These are phyloP conservation scores for Apiospora aurea DNA, from an alignment of 2,329 filamentous ascomycete genomes.

Conservation along the genomic window DNA sequence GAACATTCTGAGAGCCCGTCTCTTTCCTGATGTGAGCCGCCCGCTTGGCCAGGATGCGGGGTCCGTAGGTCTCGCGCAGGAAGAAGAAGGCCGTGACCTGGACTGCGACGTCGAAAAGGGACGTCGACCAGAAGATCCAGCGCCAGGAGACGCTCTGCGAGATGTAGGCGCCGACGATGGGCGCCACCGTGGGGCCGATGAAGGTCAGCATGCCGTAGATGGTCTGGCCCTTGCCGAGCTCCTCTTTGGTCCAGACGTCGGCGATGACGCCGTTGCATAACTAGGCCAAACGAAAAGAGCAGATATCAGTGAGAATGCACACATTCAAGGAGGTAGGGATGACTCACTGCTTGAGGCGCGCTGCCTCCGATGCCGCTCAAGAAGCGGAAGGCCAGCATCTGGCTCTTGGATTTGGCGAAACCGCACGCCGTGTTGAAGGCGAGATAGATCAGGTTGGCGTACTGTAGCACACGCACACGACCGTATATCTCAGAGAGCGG, in stretches of 20 bases:
- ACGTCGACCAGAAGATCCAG: slow-evolving; percentile 54
- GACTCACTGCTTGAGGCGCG: slow-evolving; percentile 51
- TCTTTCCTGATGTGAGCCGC: slow-evolving; percentile 39
- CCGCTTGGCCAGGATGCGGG: slow-evolving; percentile 45
- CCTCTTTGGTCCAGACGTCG: slow-evolving; percentile 50
- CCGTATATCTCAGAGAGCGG: slow-evolving; percentile 43
- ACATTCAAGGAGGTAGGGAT: too few species aligned
- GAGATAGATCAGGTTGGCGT: slow-evolving; percentile 53
- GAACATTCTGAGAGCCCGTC: slow-evolving; percentile 46
- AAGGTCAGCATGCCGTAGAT: slow-evolving; percentile 48
- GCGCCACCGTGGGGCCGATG: slow-evolving; percentile 44
- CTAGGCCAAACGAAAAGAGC: slow-evolving; percentile 59
- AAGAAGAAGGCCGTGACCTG: slow-evolving; percentile 46
- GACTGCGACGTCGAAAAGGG: slow-evolving; percentile 45
- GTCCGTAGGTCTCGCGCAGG: slow-evolving; percentile 53
- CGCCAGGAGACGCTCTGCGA: slow-evolving; percentile 50
- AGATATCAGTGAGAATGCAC: slow-evolving; percentile 41
- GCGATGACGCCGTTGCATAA: slow-evolving; percentile 43
- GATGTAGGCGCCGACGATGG: slow-evolving; percentile 49
- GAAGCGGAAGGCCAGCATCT: slow-evolving; percentile 58
- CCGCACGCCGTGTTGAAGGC: slow-evolving; percentile 61
- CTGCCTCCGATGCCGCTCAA: slow-evolving; percentile 55
- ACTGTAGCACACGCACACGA: slow-evolving; percentile 54
- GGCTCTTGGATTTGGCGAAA: slow-evolving; percentile 48
- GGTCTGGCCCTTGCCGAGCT: slow-evolving; percentile 50